A percentile compares a stretch with the other conserved stretches of the same genome.
Conservation (phyloP, 495 filamentous ascomycete genomes). For the Aspergillus funiculosus region DNA sequence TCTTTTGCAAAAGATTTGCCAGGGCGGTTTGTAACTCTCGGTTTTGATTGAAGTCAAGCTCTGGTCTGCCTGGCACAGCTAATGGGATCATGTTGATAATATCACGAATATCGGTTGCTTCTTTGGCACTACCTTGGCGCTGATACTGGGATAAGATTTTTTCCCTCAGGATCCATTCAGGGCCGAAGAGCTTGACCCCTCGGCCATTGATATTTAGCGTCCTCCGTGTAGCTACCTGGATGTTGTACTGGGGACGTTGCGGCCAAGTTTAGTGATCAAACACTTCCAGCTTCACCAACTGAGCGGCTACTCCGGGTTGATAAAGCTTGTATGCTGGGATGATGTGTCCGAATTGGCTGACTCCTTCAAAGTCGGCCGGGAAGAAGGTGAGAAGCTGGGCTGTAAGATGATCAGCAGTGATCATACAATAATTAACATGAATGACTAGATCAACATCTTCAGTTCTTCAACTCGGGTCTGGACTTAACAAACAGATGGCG, state of each 20-base stretch:
- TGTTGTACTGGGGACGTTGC: neutral
- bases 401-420: neutral
- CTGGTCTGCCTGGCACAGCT: too few species aligned
- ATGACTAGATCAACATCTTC: conserved; percentile 4
- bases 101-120: too few species aligned
- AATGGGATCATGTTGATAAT: too few species aligned
- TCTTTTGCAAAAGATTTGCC: too few species aligned
- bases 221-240: neutral
- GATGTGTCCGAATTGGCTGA: neutral
- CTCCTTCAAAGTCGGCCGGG: neutral
- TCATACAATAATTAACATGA: neutral
- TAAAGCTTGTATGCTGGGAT: neutral
- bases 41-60: too few species aligned
- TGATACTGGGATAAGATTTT: conserved; percentile 4
- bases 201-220: neutral
- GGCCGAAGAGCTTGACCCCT: neutral
- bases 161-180: conserved; percentile 2
- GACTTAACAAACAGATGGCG: neutral
- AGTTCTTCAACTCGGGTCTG: neutral
- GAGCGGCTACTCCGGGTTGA: neutral
- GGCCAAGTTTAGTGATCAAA: conserved; percentile 1
- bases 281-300: conserved; percentile 3
- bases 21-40: too few species aligned
- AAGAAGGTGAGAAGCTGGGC: neutral
- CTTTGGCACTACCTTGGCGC: neutral